A percentile compares a stretch with the other conserved stretches of the same genome.
Evolutionary conservation across 176 grass and related monocot species (phyloP).

Genomic region (Triticum dicoccoides): DNA sequence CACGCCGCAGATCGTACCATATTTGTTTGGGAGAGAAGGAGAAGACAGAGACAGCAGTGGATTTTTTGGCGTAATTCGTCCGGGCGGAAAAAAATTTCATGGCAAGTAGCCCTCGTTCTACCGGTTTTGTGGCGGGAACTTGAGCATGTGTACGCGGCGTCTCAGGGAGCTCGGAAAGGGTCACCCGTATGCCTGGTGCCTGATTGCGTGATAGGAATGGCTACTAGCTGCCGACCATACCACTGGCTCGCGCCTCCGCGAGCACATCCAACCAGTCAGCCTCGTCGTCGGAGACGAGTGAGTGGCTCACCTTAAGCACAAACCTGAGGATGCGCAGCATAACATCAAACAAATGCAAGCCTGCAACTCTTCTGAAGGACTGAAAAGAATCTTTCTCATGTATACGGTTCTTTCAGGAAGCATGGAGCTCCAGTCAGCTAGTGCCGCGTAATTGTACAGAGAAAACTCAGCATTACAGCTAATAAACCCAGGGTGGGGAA

Average conservation of each 20-base stretch:
- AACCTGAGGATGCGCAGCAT: slow-evolving; percentile 10
- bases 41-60: too few relatives aligned
- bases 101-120: background rate
- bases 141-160: background rate
- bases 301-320: slow-evolving; percentile 24
- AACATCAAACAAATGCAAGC: background rate
- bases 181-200: too few relatives aligned
- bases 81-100: background rate
- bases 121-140: slow-evolving; percentile 5
- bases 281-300: background rate
- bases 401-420: background rate
- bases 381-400: background rate
- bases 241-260: slow-evolving; percentile 11
- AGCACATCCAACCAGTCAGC: slow-evolving; percentile 29
- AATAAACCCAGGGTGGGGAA: background rate
- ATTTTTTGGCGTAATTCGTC: background rate
- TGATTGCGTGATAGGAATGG: too few relatives aligned
- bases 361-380: background rate
- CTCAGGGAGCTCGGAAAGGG: background rate
- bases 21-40: background rate
- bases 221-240: background rate
- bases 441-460: slow-evolving; percentile 22
- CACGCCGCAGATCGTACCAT: background rate
- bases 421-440: background rate
- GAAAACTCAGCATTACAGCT: slow-evolving; percentile 23